Conservation (phyloP, 169 alveolate species). For the Plasmodium relictum region DNA sequence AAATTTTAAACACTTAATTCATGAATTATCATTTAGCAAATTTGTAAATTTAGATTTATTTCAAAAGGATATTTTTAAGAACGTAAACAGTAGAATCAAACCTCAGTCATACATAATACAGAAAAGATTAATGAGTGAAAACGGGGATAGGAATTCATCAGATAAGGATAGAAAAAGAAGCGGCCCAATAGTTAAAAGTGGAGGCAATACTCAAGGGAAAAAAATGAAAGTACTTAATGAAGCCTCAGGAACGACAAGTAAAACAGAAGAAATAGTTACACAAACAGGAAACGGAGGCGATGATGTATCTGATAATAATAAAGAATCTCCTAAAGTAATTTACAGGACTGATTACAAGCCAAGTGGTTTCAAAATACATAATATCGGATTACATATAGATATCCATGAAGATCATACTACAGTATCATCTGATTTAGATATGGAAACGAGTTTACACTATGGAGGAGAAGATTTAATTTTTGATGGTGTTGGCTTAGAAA, state of each 20-base stretch:
- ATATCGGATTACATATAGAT: constrained; percentile 85
- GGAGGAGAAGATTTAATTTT: constrained; percentile 87
- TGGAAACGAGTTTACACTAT: constrained; percentile 80
- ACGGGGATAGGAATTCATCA: constrained; percentile 6
- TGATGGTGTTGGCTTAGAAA: constrained; percentile 91
- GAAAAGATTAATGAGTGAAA: constrained; percentile 62
- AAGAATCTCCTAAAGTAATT: constrained; percentile 83
- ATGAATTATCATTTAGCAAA: constrained; percentile 13
- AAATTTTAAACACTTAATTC: constrained; percentile 19
- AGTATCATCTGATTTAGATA: constrained; percentile 82
- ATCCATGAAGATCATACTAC: constrained; percentile 86
- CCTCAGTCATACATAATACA: constrained; percentile 41
- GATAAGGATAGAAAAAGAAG: constrained; percentile 6
- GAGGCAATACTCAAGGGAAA: background rate
- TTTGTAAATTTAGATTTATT: constrained; percentile 28
- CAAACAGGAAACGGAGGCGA: background rate
- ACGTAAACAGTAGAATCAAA: constrained; percentile 3
- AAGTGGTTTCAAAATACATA: constrained; percentile 86
- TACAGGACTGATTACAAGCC: constrained; percentile 91
- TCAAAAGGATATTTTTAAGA: constrained; percentile 15
- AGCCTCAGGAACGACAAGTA: background rate
- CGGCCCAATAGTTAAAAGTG: constrained; percentile 1
- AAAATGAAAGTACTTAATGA: background rate
- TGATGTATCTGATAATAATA: background rate
- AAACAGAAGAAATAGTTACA: background rate